Evolutionary conservation across 2,329 filamentous ascomycete species (phyloP), one percentile per base, ranked within the genome.

Genomic region (Aureobasidium namibiae): DNA sequence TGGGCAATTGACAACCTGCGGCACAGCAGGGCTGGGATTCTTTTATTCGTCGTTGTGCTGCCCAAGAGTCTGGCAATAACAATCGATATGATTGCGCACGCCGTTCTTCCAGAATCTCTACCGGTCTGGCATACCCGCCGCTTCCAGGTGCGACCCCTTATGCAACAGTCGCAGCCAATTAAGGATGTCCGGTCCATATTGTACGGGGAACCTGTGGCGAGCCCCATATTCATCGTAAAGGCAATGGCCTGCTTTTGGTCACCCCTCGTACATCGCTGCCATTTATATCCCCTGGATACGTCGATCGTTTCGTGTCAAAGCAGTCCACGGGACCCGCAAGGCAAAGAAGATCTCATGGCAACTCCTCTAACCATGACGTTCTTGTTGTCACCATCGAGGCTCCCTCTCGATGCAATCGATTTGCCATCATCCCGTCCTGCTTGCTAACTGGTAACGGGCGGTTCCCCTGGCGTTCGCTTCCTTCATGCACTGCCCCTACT

Each of bases 61-160:
- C 24, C 34, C 48, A 38, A 18, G 48, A 24, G 21, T 34, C 48
- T n/a, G n/a, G 48, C 50, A 54, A 33, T 33, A 41, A 42, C 36
- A 29, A 54, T 54, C 50, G 50, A 54, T 54, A 42, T 42, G 36
- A 41, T 54, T 54, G 38, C 50, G 24, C 14, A 10, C 50, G 23
- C 23, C 38, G 36, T 54, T 54, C 48, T 41, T 54, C 50, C 50
- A 42, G 50, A 54, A 54, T 54, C 38, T 54, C 50, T 54, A 54
- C 36, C 48, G 48, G 48, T n/a, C 34, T 39, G 9, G 48, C 34
- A 26, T 9, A 26, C 21, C 42, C 42, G 42, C 42, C 7, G 42
- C 41, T n/a, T 50, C 45, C 45, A 49, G 26, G 21, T 52, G 48
- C 48, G 29, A 54, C 50, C 36, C 50, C 50, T 54, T 54, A 54